A percentile compares a stretch with the other conserved stretches of the same genome.
phyloP scores from a whole-genome alignment of 495 filamentous ascomycete genomes.

The Penicillium longicatenatum region DNA sequence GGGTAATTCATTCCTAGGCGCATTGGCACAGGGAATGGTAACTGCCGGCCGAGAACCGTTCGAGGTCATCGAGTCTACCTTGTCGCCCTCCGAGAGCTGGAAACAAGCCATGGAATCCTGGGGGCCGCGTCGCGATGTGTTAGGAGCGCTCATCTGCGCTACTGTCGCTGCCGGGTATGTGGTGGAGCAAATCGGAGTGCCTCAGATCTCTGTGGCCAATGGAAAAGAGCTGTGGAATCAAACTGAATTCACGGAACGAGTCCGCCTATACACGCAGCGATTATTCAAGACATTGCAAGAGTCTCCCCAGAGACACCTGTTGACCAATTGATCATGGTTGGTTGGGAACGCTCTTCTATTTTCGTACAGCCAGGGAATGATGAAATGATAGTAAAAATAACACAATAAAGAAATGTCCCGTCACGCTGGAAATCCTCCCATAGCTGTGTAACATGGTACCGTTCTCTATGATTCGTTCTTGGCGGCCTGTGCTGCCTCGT shows the following conservation, averaged over 20 bases:
- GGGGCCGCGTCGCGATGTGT: constrained; percentile 47
- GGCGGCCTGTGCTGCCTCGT: constrained; percentile 65
- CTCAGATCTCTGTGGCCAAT: constrained; percentile 53
- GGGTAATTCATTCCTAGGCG: constrained; percentile 91
- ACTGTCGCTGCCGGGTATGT: constrained; percentile 90
- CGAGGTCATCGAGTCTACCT: constrained; percentile 35
- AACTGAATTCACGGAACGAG: constrained; percentile 53
- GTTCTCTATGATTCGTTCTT: constrained; percentile 55
- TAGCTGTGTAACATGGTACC: constrained; percentile 16
- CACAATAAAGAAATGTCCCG: constrained; percentile 38
- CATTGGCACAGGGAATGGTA: constrained; percentile 72
- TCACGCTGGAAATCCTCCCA: constrained; percentile 30
- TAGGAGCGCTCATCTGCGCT: constrained; percentile 74
- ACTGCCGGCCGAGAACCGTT: constrained; percentile 48
- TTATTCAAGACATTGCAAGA: constrained; percentile 49
- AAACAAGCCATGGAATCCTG: constrained; percentile 27
- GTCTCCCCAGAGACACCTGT: constrained; percentile 46
- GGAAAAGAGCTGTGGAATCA: constrained; percentile 81
- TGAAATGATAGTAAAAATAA: constrained; percentile 35
- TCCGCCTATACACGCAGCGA: constrained; percentile 54
- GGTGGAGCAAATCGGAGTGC: constrained; percentile 91
- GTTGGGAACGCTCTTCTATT: constrained; percentile 48
- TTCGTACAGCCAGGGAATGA: constrained; percentile 46
- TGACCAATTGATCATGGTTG: constrained; percentile 46
- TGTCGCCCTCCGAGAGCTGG: constrained; percentile 38